Evolutionary conservation across 2,329 filamentous ascomycete genomes (phyloP).

Genomic region (Ophiocordyceps robertsii): DNA sequence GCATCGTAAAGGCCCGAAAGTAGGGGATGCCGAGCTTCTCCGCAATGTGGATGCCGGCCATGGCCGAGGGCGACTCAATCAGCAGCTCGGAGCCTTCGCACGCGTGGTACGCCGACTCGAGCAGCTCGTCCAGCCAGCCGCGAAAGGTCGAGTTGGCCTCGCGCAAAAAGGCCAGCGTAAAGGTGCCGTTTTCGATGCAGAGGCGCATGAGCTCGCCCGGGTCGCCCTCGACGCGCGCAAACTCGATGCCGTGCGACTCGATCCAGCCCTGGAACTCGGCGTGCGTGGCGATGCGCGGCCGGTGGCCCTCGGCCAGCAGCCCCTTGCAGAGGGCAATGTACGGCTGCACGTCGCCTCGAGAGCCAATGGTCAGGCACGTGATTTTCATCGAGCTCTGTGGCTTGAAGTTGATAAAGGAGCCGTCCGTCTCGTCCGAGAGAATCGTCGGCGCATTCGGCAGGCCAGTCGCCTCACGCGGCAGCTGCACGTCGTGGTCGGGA

Average conservation of each 20-base stretch:
- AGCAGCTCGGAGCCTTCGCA: conserved; percentile 81
- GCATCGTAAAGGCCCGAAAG: conserved; percentile 97
- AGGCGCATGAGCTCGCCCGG: conserved; percentile 90
- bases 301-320: conserved; percentile 75
- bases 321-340: conserved; percentile 95
- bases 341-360: conserved; percentile 88
- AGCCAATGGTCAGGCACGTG: conserved; percentile 92
- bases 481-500: conserved; percentile 33
- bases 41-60: conserved; percentile 96
- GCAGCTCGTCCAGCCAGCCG: conserved; percentile 85
- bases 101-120: conserved; percentile 67
- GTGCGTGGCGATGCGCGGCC: conserved; percentile 79
- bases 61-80: conserved; percentile 90
- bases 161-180: conserved; percentile 79
- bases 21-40: conserved; percentile 89
- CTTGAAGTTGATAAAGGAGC: conserved; percentile 85
- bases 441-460: conserved; percentile 55
- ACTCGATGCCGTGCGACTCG: conserved; percentile 85
- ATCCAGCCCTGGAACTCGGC: conserved; percentile 83
- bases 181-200: conserved; percentile 95
- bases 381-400: conserved; percentile 66
- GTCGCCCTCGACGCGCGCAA: conserved; percentile 76
- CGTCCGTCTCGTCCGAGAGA: conserved; percentile 76
- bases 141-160: conserved; percentile 83
- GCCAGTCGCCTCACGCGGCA: conserved; percentile 31